Evolutionary conservation across 2,329 filamentous ascomycete species (phyloP).

Genomic region (Zymoseptoria brevis): DNA sequence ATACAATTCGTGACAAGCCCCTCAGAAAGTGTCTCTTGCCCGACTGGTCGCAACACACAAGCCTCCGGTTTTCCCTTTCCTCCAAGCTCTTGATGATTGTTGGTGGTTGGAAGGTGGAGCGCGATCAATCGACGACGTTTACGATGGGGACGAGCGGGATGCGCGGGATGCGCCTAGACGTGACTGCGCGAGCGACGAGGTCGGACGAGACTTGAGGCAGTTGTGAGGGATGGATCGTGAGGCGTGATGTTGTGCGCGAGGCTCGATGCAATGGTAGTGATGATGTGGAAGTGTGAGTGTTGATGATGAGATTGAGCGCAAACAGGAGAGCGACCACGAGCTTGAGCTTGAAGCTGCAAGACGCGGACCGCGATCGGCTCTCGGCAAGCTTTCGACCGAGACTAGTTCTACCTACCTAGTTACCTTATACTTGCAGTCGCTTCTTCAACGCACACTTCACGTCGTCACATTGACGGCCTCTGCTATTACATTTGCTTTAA

Average conservation of each 20-base stretch:
- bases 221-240: not conserved
- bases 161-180: not conserved
- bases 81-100: not conserved
- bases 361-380: not conserved
- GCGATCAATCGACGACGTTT: not conserved
- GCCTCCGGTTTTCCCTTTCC: not conserved
- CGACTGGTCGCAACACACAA: not conserved
- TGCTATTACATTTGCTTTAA: no score
- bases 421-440: not conserved
- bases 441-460: not conserved
- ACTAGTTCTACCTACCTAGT: not conserved
- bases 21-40: not conserved
- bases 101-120: not conserved
- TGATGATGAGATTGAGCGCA: not conserved
- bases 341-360: not conserved
- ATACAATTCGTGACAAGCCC: not conserved
- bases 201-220: not conserved
- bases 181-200: not conserved
- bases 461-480: no score
- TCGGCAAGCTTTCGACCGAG: not conserved
- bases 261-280: not conserved
- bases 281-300: not conserved
- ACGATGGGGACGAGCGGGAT: not conserved
- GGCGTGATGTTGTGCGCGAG: not conserved
- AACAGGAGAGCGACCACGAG: not conserved